phyloP scores from a whole-genome alignment of 2,329 filamentous ascomycete genomes.

The Neopestalotiopsis sp. region DNA sequence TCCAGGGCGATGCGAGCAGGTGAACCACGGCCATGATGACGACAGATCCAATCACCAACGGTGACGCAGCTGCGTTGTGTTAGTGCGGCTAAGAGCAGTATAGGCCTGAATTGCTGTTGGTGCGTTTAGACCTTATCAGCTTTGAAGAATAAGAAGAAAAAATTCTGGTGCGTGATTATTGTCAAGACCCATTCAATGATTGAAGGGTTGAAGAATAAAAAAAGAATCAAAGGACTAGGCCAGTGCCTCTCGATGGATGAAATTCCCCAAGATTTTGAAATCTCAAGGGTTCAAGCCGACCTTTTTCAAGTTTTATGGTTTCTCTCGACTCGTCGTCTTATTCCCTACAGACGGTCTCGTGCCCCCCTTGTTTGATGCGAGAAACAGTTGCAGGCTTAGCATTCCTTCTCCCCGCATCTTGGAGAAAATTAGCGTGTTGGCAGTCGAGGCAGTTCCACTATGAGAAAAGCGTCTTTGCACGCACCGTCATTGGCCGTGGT shows the following conservation, averaged over 20 bases:
- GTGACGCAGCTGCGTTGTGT: neutral
- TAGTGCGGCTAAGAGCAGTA: neutral
- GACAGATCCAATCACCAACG: neutral
- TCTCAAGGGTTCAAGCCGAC: neutral
- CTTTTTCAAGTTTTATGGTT: neutral
- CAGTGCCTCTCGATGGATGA: neutral
- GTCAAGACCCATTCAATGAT: neutral
- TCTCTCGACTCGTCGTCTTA: neutral
- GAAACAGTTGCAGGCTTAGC: neutral
- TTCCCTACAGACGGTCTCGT: neutral
- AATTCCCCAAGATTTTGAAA: neutral
- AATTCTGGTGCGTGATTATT: neutral
- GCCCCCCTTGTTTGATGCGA: neutral
- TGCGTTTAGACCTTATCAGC: neutral
- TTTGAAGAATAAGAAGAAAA: neutral
- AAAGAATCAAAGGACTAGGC: neutral
- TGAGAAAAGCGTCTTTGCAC: neutral
- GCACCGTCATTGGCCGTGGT: neutral
- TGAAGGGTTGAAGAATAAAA: neutral
- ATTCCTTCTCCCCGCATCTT: neutral
- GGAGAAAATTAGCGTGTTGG: neutral
- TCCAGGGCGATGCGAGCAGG: slow-evolving; percentile 52
- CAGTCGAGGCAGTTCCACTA: neutral
- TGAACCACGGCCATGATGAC: slow-evolving; percentile 40
- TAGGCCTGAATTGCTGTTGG: neutral